These are phyloP conservation scores for Cytidiella melzeri DNA, from an alignment of 768 basidiomycete species.

Conservation along the genomic window DNA sequence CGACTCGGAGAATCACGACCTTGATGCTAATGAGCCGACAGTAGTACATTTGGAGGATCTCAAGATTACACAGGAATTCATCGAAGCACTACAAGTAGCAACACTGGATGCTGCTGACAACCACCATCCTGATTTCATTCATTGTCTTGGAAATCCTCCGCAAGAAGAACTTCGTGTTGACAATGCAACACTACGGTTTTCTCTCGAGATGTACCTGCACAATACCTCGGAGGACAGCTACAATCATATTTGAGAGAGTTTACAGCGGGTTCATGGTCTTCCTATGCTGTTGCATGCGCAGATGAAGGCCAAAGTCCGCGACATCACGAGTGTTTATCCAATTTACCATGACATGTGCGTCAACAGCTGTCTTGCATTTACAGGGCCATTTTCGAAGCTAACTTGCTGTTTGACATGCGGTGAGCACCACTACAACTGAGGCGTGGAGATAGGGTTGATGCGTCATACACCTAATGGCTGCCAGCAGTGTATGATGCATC, in stretches of 20 bases:
- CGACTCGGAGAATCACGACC: too few relatives aligned
- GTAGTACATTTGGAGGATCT: too few relatives aligned
- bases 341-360: slow-evolving; percentile 12
- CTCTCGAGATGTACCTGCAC: slow-evolving; percentile 25
- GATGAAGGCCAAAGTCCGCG: slow-evolving; percentile 7
- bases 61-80: too few relatives aligned
- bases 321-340: slow-evolving; percentile 10
- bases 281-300: slow-evolving; percentile 9
- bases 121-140: not conserved
- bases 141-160: slow-evolving; percentile 9
- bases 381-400: slow-evolving; percentile 9
- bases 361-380: slow-evolving; percentile 12
- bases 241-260: not conserved
- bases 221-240: slow-evolving; percentile 30
- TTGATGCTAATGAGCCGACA: too few relatives aligned
- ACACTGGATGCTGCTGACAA: not conserved
- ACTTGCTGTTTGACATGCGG: slow-evolving; percentile 13
- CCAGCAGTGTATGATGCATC: too few relatives aligned
- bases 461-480: too few relatives aligned
- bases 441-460: too few relatives aligned
- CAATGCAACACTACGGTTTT: slow-evolving; percentile 20
- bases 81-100: not conserved
- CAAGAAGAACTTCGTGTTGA: not conserved
- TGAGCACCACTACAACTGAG: slow-evolving; percentile 11
- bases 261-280: not conserved